Conservation (phyloP, 176 grass and related monocot genomes). For the Cocos nucifera region DNA sequence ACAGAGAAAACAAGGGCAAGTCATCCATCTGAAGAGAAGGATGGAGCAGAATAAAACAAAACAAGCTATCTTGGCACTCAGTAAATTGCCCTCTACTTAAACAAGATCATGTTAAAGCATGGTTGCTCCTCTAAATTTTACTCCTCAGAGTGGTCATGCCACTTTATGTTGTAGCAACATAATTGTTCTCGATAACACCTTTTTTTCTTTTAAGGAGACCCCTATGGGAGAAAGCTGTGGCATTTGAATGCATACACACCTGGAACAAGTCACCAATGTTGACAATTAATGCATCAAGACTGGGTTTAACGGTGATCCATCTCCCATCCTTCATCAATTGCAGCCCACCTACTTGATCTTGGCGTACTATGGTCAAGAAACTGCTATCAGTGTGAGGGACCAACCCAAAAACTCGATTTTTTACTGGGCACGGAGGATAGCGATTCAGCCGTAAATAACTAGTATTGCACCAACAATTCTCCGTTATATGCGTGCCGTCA, state of each 20-base stretch:
- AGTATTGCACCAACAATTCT: conserved; percentile 24
- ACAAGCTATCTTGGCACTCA: no score
- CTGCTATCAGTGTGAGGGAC: conserved; percentile 81
- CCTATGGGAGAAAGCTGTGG: no score
- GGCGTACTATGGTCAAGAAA: conserved; percentile 60
- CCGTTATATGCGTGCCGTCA: background rate
- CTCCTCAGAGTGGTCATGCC: no score
- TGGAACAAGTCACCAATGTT: conserved; percentile 91
- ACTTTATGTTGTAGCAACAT: no score
- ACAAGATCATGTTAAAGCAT: no score
- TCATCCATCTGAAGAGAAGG: no score
- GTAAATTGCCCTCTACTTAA: no score
- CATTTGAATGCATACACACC: background rate
- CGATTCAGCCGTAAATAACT: conserved; percentile 77
- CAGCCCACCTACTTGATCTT: conserved; percentile 48
- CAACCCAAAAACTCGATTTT: conserved; percentile 38
- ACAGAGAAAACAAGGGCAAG: no score
- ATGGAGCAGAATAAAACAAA: no score
- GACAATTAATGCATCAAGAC: conserved; percentile 41
- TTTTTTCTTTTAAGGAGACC: no score
- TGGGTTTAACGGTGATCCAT: conserved; percentile 54
- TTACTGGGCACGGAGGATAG: conserved; percentile 51
- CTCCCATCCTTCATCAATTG: conserved; percentile 38
- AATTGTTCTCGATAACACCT: no score
- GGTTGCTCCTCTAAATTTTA: no score